Conservation (phyloP, 305 asterid genomes). For the Striga hermonthica region DNA sequence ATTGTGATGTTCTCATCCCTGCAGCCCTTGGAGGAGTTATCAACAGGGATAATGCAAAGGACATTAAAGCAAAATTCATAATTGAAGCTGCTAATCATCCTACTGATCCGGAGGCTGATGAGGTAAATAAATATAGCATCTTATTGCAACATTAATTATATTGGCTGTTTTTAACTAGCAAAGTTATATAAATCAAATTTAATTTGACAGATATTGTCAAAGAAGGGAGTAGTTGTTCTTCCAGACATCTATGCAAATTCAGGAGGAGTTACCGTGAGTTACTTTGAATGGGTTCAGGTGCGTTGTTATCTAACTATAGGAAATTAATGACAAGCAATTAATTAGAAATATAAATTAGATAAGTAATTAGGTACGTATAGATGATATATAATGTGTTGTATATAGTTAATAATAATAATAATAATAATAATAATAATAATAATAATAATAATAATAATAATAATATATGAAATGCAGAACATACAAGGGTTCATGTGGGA, state of each 20-base stretch:
- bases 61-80: conserved; percentile 71
- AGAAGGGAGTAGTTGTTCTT: conserved; percentile 71
- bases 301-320: neutral
- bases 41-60: conserved; percentile 74
- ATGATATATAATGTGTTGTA: no score
- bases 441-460: no score
- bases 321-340: no score
- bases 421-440: neutral
- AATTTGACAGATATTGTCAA: conserved; percentile 52
- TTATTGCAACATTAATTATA: neutral
- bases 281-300: conserved; percentile 95
- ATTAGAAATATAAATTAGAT: no score
- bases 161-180: neutral
- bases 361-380: no score
- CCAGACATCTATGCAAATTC: conserved; percentile 84
- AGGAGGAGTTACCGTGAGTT: conserved; percentile 83
- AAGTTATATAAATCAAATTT: neutral
- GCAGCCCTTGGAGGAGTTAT: conserved; percentile 94
- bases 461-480: conserved; percentile 40
- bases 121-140: conserved; percentile 38
- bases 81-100: conserved; percentile 91
- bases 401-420: no score
- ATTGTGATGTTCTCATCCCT: conserved; percentile 82
- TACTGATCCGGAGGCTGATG: conserved; percentile 87
- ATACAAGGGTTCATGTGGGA: conserved; percentile 96